These are phyloP conservation scores for Pontederia crassipes DNA, from an alignment of 176 grass and related monocot genomes.

Conservation along the genomic window DNA sequence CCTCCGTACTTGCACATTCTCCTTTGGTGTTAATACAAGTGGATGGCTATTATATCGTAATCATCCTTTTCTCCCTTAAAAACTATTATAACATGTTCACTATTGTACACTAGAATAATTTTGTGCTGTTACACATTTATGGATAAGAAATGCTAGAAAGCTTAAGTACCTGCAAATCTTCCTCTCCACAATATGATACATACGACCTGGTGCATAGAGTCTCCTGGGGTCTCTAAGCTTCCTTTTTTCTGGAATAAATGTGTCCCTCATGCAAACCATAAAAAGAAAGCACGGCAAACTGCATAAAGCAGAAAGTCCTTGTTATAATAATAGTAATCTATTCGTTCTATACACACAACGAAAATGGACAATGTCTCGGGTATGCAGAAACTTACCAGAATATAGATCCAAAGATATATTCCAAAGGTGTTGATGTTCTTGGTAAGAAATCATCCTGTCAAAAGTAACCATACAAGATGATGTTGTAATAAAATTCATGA, in stretches of 20 bases:
- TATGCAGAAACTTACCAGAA: constrained; percentile 54
- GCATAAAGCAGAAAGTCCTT: constrained; percentile 59
- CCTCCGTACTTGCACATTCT: too few relatives aligned
- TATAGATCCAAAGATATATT: constrained; percentile 82
- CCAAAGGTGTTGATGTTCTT: constrained; percentile 78
- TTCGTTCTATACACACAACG: not conserved
- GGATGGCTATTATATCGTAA: too few relatives aligned
- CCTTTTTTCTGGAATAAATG: constrained; percentile 77
- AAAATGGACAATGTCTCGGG: not conserved
- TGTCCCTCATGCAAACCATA: constrained; percentile 81
- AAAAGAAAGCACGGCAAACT: constrained; percentile 90
- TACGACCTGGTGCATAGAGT: constrained; percentile 82
- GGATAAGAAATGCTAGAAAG: not conserved
- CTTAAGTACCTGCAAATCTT: constrained; percentile 12
- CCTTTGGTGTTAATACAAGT: too few relatives aligned
- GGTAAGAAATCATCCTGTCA: constrained; percentile 90
- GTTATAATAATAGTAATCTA: constrained; percentile 30
- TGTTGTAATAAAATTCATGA: too few relatives aligned
- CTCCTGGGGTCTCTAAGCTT: constrained; percentile 79
- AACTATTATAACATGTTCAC: too few relatives aligned
- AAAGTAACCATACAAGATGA: not conserved
- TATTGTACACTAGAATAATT: too few relatives aligned
- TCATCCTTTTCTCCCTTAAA: too few relatives aligned
- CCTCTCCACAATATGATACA: constrained; percentile 92
- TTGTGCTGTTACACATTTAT: too few relatives aligned